phyloP scores from a whole-genome alignment of 208 protist species.

The Leishmania amazonensis region DNA sequence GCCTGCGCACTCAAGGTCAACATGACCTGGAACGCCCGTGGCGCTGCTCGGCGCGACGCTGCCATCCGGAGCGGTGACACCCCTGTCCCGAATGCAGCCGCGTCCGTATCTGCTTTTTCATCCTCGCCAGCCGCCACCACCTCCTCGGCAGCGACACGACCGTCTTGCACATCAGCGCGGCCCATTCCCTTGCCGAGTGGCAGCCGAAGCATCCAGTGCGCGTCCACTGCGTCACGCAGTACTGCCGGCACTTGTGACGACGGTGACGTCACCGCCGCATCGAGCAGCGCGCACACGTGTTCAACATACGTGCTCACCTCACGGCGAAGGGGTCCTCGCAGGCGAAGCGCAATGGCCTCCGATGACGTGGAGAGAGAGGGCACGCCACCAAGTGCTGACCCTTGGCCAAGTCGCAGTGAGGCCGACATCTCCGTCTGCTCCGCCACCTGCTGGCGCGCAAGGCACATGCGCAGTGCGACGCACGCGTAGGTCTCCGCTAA shows the following conservation, averaged over 20 bases:
- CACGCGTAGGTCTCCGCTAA: conserved; percentile 15
- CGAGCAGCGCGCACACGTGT: background rate
- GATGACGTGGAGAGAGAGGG: background rate
- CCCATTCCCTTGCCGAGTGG: background rate
- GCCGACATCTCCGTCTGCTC: background rate
- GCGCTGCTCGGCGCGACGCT: background rate
- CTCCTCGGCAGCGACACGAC: background rate
- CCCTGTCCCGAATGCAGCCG: background rate
- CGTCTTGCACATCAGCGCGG: background rate
- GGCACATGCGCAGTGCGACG: conserved; percentile 4
- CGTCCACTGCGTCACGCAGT: conserved; percentile 48
- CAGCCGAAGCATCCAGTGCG: conserved; percentile 58
- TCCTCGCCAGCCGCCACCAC: background rate
- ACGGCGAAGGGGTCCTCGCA: conserved; percentile 3
- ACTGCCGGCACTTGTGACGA: conserved; percentile 32
- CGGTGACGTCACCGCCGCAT: conserved; percentile 4
- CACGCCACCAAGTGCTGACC: background rate
- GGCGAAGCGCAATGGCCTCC: background rate
- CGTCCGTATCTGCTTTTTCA: background rate
- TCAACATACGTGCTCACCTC: conserved; percentile 17
- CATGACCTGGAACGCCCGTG: conserved; percentile 9
- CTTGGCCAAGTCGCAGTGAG: background rate
- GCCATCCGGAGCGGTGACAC: background rate
- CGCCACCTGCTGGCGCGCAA: conserved; percentile 16
- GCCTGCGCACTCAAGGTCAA: conserved; percentile 4